phyloP scores from a whole-genome alignment of 345 rosid species.

The Corchorus capsularis region DNA sequence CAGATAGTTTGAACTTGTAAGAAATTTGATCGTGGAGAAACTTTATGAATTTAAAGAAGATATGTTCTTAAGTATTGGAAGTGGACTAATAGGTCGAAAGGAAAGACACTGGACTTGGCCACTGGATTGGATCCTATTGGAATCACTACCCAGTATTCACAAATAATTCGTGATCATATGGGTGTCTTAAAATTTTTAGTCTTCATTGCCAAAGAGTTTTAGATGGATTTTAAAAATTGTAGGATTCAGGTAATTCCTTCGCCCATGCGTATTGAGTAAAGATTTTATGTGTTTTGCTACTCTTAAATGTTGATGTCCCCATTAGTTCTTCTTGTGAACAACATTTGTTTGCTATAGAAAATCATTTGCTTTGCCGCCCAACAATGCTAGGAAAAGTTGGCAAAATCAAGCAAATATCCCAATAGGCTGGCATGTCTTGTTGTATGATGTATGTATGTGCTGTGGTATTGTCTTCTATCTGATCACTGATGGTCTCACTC shows the following conservation, averaged over 20 bases:
- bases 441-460: background rate
- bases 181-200: background rate
- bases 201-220: background rate
- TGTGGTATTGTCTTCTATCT: background rate
- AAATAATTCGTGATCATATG: background rate
- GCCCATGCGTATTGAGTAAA: background rate
- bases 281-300: background rate
- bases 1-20: background rate
- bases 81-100: background rate
- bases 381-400: slow-evolving; percentile 2
- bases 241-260: background rate
- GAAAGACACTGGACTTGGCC: background rate
- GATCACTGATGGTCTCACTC: slow-evolving; percentile 18
- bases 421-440: slow-evolving; percentile 4
- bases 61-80: background rate
- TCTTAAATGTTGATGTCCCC: background rate
- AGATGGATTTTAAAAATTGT: background rate
- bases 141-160: background rate
- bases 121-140: background rate
- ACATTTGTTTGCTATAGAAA: background rate
- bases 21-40: background rate
- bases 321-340: slow-evolving; percentile 4
- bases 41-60: background rate
- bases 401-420: background rate
- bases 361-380: background rate